Evolutionary conservation across 495 filamentous ascomycete species (phyloP).

Genomic region (Tuber indicum): DNA sequence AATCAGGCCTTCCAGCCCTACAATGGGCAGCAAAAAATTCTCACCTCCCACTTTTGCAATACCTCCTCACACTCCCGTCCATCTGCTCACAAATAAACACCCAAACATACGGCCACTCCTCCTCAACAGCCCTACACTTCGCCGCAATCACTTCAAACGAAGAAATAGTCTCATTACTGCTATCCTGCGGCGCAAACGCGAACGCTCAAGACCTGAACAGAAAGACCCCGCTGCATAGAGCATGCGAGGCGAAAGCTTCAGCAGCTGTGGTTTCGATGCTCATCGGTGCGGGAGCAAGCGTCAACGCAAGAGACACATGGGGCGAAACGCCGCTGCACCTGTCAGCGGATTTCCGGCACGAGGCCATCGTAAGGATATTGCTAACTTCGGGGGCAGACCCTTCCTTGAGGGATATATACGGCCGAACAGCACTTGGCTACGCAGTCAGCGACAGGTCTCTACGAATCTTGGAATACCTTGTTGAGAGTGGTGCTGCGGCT

Average conservation of each 20-base stretch:
- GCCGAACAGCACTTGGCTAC: constrained; percentile 5
- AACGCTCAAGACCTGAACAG: constrained; percentile 1
- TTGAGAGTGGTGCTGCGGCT: background rate
- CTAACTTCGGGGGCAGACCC: constrained; percentile 16
- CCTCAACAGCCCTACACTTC: background rate
- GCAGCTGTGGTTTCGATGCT: constrained; percentile 15
- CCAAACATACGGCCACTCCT: background rate
- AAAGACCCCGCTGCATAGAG: constrained; percentile 8
- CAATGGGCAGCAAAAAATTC: background rate
- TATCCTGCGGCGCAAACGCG: background rate
- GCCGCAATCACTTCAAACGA: background rate
- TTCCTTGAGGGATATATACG: constrained; percentile 3
- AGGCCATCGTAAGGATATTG: constrained; percentile 12
- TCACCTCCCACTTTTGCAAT: background rate
- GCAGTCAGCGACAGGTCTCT: background rate
- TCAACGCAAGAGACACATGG: constrained; percentile 24
- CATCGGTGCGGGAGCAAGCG: constrained; percentile 27
- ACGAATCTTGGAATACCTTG: background rate
- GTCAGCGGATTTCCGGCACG: constrained; percentile 14
- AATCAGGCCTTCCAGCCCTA: background rate
- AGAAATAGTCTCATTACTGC: background rate
- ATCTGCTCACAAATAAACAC: background rate
- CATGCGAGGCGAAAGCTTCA: constrained; percentile 1
- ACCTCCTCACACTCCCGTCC: background rate
- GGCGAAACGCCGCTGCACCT: constrained; percentile 28